Conservation (phyloP, 2,329 filamentous ascomycete species). For the Elsinoe batatas region DNA sequence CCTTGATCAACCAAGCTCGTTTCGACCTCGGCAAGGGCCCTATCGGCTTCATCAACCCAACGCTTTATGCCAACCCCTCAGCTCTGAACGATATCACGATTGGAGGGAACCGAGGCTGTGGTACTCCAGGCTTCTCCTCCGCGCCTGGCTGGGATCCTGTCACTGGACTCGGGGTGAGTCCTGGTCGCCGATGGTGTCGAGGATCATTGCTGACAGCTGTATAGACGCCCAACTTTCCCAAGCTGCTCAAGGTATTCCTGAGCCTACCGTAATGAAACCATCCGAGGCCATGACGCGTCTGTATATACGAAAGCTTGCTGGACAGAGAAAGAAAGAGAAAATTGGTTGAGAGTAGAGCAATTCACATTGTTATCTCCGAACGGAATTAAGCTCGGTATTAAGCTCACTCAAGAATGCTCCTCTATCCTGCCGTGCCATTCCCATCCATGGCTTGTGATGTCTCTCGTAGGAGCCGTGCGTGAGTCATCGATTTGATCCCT, state of each 20-base stretch:
- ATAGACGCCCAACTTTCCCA: slow-evolving; percentile 25
- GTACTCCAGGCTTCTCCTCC: slow-evolving; percentile 24
- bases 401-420: no score
- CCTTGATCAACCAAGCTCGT: slow-evolving; percentile 36
- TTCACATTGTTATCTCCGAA: no score
- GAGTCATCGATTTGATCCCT: no score
- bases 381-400: no score
- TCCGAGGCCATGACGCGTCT: no score
- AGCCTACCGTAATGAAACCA: slow-evolving; percentile 16
- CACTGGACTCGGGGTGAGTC: slow-evolving; percentile 19
- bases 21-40: slow-evolving; percentile 28
- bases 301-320: no score
- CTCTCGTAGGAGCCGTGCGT: no score
- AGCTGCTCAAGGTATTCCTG: slow-evolving; percentile 24
- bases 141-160: slow-evolving; percentile 29
- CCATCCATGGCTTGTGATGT: no score
- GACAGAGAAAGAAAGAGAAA: no score
- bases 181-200: neutral
- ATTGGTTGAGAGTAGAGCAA: no score
- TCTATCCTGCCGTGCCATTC: no score
- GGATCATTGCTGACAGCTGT: slow-evolving; percentile 6
- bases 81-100: slow-evolving; percentile 32
- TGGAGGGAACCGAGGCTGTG: slow-evolving; percentile 33
- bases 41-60: slow-evolving; percentile 35
- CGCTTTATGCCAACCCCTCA: slow-evolving; percentile 35